A percentile compares a stretch with the other conserved stretches of the same genome.
These are phyloP conservation scores for Iris pallida DNA, from an alignment of 116 monocot species.

Conservation along the genomic window DNA sequence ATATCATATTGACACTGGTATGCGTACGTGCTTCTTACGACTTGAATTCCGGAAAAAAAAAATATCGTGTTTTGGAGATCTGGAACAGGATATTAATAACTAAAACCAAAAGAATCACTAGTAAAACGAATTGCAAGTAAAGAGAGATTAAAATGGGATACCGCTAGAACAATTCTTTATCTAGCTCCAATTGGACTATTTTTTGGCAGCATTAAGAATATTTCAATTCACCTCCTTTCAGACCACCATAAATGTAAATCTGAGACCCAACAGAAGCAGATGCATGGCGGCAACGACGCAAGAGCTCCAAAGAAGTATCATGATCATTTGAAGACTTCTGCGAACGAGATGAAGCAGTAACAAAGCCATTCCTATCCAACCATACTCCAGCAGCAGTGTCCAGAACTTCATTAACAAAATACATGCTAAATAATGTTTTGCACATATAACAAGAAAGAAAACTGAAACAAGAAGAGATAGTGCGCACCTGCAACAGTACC, in stretches of 20 bases:
- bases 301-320: conserved; percentile 61
- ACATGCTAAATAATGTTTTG: neutral
- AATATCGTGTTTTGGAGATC: no score
- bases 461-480: neutral
- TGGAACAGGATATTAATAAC: no score
- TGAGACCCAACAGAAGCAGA: conserved; percentile 57
- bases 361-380: conserved; percentile 81
- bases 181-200: no score
- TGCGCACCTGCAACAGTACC: conserved; percentile 64
- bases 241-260: conserved; percentile 75
- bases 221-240: conserved; percentile 65
- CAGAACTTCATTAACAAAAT: conserved; percentile 51
- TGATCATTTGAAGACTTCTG: conserved; percentile 34
- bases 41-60: no score
- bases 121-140: no score
- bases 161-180: no score
- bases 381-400: conserved; percentile 96
- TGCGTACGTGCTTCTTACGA: no score
- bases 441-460: conserved; percentile 7
- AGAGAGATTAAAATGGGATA: no score
- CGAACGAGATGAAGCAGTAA: conserved; percentile 40
- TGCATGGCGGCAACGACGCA: conserved; percentile 84
- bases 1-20: no score
- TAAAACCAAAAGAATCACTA: no score
- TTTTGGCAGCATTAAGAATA: neutral